A percentile compares a stretch with the other conserved stretches of the same genome.
Conservation (phyloP, 768 basidiomycete genomes). For the Suillus subaureus region DNA sequence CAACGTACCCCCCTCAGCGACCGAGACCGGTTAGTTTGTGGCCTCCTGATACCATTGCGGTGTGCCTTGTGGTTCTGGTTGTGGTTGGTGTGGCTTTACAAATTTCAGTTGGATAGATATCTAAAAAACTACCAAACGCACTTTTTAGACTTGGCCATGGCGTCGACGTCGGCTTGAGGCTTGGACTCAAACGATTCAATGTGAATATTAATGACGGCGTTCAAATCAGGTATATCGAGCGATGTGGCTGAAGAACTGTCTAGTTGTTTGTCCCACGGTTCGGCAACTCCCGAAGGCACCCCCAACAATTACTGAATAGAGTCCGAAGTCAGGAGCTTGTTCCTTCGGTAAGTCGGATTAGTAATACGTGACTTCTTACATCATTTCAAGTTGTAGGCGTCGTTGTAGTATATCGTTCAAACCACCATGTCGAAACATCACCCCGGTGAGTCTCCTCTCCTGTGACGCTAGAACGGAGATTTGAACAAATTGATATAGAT, state of each 20-base stretch:
- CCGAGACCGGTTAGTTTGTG: slow-evolving; percentile 68
- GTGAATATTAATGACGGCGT: not conserved
- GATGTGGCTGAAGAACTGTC: slow-evolving; percentile 38
- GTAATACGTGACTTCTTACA: not conserved
- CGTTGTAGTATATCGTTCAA: not conserved
- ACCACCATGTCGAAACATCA: slow-evolving; percentile 84
- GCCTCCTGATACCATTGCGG: slow-evolving; percentile 94
- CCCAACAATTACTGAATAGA: no score
- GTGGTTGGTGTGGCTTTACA: slow-evolving; percentile 82
- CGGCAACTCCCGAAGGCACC: slow-evolving; percentile 25
- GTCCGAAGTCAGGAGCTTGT: no score
- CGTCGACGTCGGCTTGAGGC: slow-evolving; percentile 20
- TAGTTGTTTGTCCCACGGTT: slow-evolving; percentile 16
- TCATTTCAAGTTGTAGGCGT: not conserved
- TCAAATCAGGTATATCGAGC: slow-evolving; percentile 9
- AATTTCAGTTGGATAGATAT: slow-evolving; percentile 18
- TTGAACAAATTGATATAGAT: slow-evolving; percentile 52
- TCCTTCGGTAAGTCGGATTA: slow-evolving; percentile 17
- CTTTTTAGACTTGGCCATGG: slow-evolving; percentile 99
- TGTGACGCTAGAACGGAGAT: no score
- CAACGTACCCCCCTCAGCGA: slow-evolving; percentile 89
- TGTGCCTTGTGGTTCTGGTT: slow-evolving; percentile 98
- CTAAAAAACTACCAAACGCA: slow-evolving; percentile 38
- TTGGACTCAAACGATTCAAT: slow-evolving; percentile 7
- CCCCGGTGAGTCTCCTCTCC: slow-evolving; percentile 53